A percentile compares a stretch with the other conserved stretches of the same genome.
phyloP scores from a whole-genome alignment of 805 yeast species.

The Starmerella bacillaris region DNA sequence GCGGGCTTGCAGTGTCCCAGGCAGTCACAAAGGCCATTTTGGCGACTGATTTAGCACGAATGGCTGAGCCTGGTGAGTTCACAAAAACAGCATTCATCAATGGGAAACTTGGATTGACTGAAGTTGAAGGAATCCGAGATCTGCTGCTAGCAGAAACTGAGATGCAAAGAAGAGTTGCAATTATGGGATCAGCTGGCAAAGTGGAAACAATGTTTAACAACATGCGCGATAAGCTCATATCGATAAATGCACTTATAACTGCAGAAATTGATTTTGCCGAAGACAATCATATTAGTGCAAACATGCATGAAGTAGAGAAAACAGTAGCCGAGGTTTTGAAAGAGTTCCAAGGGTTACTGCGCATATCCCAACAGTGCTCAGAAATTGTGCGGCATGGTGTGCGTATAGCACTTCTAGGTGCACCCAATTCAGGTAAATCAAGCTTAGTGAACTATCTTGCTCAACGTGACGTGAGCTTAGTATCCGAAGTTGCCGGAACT shows the following conservation, averaged over 20 bases:
- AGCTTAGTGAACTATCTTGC: constrained; percentile 64
- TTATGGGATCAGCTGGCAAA: constrained; percentile 54
- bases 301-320: constrained; percentile 24
- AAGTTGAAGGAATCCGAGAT: constrained; percentile 77
- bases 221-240: constrained; percentile 55
- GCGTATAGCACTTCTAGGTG: constrained; percentile 57
- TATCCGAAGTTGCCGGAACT: constrained; percentile 81
- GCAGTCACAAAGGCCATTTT: constrained; percentile 47
- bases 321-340: background rate
- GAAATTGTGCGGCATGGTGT: constrained; percentile 59
- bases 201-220: constrained; percentile 34
- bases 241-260: constrained; percentile 55
- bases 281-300: constrained; percentile 43
- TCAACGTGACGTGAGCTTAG: constrained; percentile 70
- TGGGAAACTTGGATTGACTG: constrained; percentile 68
- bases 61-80: constrained; percentile 90
- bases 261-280: constrained; percentile 92
- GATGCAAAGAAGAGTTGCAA: constrained; percentile 57
- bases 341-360: too few species aligned
- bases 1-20: constrained; percentile 70
- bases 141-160: constrained; percentile 91
- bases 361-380: constrained; percentile 5
- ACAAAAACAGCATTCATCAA: constrained; percentile 73
- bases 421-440: constrained; percentile 94
- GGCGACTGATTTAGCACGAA: constrained; percentile 33